These are phyloP conservation scores for Vinca minor DNA, from an alignment of 257 asterid genomes.

Conservation along the genomic window DNA sequence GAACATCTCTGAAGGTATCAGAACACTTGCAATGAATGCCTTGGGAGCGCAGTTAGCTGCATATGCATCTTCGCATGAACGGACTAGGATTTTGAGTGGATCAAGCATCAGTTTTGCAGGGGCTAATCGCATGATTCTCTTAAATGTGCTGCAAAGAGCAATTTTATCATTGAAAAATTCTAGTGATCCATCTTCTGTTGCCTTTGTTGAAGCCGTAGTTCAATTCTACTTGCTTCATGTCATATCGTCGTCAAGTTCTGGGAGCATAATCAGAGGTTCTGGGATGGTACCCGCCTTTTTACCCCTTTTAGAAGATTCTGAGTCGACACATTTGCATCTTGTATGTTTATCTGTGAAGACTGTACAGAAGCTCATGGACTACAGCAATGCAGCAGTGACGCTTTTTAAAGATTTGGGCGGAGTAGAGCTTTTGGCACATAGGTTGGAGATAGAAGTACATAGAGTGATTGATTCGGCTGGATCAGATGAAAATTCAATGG, in stretches of 20 bases:
- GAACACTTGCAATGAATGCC: slow-evolving; percentile 89
- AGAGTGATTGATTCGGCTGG: slow-evolving; percentile 58
- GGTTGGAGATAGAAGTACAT: slow-evolving; percentile 81
- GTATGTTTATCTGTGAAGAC: slow-evolving; percentile 90
- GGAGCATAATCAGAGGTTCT: slow-evolving; percentile 87
- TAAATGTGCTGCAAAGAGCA: slow-evolving; percentile 89
- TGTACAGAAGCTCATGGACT: slow-evolving; percentile 89
- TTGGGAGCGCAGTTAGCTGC: slow-evolving; percentile 89
- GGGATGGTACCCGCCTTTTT: slow-evolving; percentile 95
- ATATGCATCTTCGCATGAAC: slow-evolving; percentile 90
- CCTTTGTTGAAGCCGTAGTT: slow-evolving; percentile 84
- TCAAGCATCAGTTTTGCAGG: slow-evolving; percentile 91
- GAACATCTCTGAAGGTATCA: slow-evolving; percentile 57
- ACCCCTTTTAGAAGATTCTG: slow-evolving; percentile 81
- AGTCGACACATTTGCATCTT: slow-evolving; percentile 66
- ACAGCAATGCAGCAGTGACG: slow-evolving; percentile 83
- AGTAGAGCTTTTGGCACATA: slow-evolving; percentile 77
- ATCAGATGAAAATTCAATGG: slow-evolving; percentile 43
- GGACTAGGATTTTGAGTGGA: slow-evolving; percentile 83
- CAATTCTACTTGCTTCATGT: slow-evolving; percentile 85
- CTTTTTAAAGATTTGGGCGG: slow-evolving; percentile 94
- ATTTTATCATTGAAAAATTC: slow-evolving; percentile 62
- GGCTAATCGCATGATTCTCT: slow-evolving; percentile 86
- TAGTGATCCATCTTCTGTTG: slow-evolving; percentile 65
- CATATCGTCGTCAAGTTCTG: slow-evolving; percentile 92